These are phyloP conservation scores for Naganishia albida DNA, from an alignment of 1,284 basidiomycete genomes.

Conservation along the genomic window DNA sequence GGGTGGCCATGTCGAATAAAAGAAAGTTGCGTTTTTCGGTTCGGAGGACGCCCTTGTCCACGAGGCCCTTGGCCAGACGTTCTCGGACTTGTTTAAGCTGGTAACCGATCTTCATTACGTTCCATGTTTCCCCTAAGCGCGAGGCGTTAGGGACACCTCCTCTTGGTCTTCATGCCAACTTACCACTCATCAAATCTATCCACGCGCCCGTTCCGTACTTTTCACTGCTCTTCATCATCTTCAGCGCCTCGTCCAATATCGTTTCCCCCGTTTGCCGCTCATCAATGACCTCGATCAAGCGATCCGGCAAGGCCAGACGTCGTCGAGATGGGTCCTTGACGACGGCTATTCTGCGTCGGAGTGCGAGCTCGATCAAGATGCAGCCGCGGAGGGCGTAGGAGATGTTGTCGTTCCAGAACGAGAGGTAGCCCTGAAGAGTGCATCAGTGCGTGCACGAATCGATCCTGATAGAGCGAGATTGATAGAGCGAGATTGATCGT, in stretches of 20 bases:
- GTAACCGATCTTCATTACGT: constrained; percentile 97
- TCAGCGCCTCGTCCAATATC: constrained; percentile 89
- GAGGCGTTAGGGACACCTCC: neutral
- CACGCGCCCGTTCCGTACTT: constrained; percentile 86
- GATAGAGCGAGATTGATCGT: constrained; percentile 41
- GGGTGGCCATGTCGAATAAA: constrained; percentile 97
- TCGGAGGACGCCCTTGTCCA: constrained; percentile 94
- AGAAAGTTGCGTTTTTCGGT: constrained; percentile 97
- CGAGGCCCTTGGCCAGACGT: constrained; percentile 92
- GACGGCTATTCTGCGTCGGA: constrained; percentile 84
- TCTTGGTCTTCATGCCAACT: constrained; percentile 41
- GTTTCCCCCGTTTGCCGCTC: constrained; percentile 91
- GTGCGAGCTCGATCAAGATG: constrained; percentile 89
- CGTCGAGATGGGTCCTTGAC: constrained; percentile 78
- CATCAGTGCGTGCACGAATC: neutral
- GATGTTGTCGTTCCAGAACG: constrained; percentile 98
- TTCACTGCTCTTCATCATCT: constrained; percentile 81
- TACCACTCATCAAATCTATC: constrained; percentile 90
- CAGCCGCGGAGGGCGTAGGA: constrained; percentile 93
- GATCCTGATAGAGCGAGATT: constrained; percentile 13
- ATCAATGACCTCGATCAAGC: constrained; percentile 86
- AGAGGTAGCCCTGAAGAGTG: constrained; percentile 73
- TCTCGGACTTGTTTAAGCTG: constrained; percentile 96
- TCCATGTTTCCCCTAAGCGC: constrained; percentile 97
- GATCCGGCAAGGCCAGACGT: constrained; percentile 73